Evolutionary conservation across 148 eudicot genomes (phyloP), one percentile per base, ranked within the genome.

Genomic region (Pharnaceum exiguum): DNA sequence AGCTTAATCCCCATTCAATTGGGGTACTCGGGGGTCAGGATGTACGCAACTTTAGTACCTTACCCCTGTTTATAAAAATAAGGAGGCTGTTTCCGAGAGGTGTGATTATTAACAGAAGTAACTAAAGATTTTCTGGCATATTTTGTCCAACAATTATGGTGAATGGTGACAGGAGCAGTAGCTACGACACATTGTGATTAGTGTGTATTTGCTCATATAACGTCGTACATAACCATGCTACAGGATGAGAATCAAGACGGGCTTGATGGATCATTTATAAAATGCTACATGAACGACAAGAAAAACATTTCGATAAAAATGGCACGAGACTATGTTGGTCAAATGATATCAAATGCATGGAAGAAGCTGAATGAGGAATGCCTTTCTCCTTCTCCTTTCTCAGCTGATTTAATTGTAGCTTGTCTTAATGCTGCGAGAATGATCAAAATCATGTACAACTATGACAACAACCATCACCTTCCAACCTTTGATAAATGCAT

Each of bases 211-310:
- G n/a, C n/a, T n/a, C n/a, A n/a, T n/a, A n/a, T n/a, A n/a, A n/a
- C n/a, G n/a, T n/a, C n/a, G n/a, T n/a, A n/a, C n/a, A n/a, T n/a
- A n/a, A n/a, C n/a, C n/a, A n/a, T n/a, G n/a, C n/a, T 17, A 55
- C 52, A 85, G 87, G 83, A 82, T 51, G 93, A 72, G 53, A 44
- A 65, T 19, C 81, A 67, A 73, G 77, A 75, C 1, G 87, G 80
- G 9, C 30, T 52, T 12, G 95, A 86, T 12, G 86, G 89, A 23
- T 82, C 94, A 10, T 72, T 65, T 23, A n/a, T 80, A 31, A 58
- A 70, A 1, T 86, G 74, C 62, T 82, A 73, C 69, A 67, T 75
- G 70, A 75, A 82, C 2, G 86, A 80, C 16, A 43, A 82, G 40
- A 31, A 37, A 48, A 71, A 70, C 2, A 9, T 46, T 32, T 64